Evolutionary conservation across 345 rosid species (phyloP).

Genomic region (Syzygium jambos): DNA sequence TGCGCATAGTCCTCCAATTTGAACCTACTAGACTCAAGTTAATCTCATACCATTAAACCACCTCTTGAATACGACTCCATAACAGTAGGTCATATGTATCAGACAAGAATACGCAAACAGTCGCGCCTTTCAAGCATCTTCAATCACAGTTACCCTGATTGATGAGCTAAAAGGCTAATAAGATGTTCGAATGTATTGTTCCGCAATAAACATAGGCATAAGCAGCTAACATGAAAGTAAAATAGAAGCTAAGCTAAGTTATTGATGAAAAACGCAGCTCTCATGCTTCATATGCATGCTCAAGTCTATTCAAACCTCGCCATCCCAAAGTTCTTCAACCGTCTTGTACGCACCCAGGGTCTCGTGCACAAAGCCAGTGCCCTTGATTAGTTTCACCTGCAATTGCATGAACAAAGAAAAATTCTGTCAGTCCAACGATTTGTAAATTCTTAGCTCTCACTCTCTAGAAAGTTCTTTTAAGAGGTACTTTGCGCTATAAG

Average conservation of each 20-base stretch:
- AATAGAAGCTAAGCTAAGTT: background rate
- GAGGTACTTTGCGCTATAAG: background rate
- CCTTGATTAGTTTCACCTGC: constrained; percentile 64
- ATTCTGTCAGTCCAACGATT: background rate
- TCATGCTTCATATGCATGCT: background rate
- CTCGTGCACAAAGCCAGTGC: constrained; percentile 46
- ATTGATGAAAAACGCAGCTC: background rate
- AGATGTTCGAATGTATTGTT: background rate
- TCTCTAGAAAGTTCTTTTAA: background rate
- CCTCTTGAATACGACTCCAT: background rate
- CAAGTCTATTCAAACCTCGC: constrained; percentile 43
- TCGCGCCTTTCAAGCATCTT: background rate
- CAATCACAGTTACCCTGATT: background rate
- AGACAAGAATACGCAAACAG: background rate
- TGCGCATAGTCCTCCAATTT: background rate
- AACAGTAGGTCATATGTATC: background rate
- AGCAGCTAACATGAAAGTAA: background rate
- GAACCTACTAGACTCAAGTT: no score
- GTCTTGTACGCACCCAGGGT: constrained; percentile 42
- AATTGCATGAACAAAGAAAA: background rate
- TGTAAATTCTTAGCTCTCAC: background rate
- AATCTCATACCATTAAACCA: no score
- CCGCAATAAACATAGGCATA: background rate
- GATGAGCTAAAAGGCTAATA: background rate
- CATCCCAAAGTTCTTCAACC: constrained; percentile 82